Percentiles rank a stretch among this genome's conserved stretches.
phyloP scores from a whole-genome alignment of 2,329 filamentous ascomycete species.

The Aureobasidium sp. region DNA sequence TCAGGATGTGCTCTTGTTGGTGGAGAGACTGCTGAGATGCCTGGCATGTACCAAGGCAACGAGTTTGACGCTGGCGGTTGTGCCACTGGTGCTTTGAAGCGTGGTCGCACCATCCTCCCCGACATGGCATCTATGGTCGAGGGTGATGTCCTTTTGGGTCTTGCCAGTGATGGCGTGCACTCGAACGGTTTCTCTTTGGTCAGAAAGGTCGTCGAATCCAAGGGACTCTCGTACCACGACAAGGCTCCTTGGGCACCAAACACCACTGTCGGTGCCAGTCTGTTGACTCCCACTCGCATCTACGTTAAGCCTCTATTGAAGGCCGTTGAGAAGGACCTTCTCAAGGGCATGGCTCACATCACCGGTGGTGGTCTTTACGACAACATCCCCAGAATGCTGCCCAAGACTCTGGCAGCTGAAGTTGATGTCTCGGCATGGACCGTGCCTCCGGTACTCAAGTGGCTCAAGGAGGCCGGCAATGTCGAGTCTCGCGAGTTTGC shows the following conservation, averaged over 20 bases:
- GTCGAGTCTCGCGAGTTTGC: slow-evolving; percentile 75
- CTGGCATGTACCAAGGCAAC: slow-evolving; percentile 79
- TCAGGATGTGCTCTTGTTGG: slow-evolving; percentile 88
- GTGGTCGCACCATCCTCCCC: slow-evolving; percentile 62
- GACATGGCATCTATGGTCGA: slow-evolving; percentile 65
- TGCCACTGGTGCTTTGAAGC: slow-evolving; percentile 74
- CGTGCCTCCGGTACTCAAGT: slow-evolving; percentile 72
- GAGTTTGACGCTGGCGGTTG: slow-evolving; percentile 92
- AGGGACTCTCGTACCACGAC: slow-evolving; percentile 64
- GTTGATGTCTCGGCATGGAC: slow-evolving; percentile 72
- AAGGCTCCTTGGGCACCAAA: slow-evolving; percentile 66
- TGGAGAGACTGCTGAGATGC: slow-evolving; percentile 98
- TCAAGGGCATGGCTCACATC: slow-evolving; percentile 95
- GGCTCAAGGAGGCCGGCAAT: slow-evolving; percentile 70
- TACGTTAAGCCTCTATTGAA: slow-evolving; percentile 70
- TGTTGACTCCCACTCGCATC: slow-evolving; percentile 86
- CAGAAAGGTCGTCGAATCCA: slow-evolving; percentile 74
- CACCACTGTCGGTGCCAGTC: slow-evolving; percentile 61
- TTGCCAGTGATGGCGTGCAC: slow-evolving; percentile 81
- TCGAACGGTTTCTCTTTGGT: slow-evolving; percentile 98
- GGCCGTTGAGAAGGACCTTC: slow-evolving; percentile 51
- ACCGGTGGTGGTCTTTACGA: slow-evolving; percentile 89
- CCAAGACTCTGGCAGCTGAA: slow-evolving; percentile 66
- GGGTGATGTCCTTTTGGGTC: slow-evolving; percentile 79
- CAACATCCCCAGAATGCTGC: slow-evolving; percentile 92